phyloP scores from a whole-genome alignment of 352 stramenopile species.

The Phytophthora hibernalis region DNA sequence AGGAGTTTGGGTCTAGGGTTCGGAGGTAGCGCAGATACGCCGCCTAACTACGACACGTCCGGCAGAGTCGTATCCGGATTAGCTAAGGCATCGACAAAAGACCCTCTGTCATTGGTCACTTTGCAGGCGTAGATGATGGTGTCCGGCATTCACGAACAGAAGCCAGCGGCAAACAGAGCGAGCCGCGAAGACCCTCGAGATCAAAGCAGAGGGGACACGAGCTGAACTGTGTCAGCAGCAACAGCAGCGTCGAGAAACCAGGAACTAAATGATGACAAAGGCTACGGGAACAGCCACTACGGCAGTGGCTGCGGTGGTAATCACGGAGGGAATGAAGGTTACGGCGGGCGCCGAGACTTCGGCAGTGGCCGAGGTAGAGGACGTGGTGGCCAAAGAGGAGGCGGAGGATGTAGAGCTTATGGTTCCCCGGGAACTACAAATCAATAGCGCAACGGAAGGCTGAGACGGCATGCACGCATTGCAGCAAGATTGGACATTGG shows the following conservation, averaged over 20 bases:
- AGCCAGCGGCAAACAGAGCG: neutral
- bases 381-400: no score
- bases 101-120: neutral
- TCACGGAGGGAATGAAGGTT: neutral
- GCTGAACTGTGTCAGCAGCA: no score
- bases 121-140: neutral
- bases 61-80: neutral
- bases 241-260: neutral
- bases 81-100: neutral
- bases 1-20: neutral
- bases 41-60: neutral
- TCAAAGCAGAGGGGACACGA: neutral
- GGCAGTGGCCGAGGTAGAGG: no score
- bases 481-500: neutral
- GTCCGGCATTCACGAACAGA: neutral
- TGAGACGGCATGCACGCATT: neutral
- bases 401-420: no score
- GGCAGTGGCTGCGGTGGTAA: no score
- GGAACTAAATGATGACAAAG: neutral
- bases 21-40: neutral
- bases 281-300: no score
- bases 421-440: no score
- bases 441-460: neutral
- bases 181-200: neutral
- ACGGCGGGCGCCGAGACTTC: neutral